These are phyloP conservation scores for Chlorella sp. DNA, from an alignment of 139 green algal genomes.

Conservation along the genomic window DNA sequence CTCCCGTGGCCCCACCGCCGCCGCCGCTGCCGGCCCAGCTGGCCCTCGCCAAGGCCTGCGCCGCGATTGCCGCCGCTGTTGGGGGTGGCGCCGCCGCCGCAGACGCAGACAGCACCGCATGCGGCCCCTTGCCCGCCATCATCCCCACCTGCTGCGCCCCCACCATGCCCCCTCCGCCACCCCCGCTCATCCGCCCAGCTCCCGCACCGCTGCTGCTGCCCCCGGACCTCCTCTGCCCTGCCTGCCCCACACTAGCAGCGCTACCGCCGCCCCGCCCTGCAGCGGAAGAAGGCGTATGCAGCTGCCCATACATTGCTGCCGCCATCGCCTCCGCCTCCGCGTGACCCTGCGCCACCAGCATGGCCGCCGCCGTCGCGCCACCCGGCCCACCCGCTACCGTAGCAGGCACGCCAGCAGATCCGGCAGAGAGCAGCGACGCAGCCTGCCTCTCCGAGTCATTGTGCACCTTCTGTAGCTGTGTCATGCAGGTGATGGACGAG, in stretches of 20 bases:
- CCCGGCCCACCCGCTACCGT: too few relatives aligned
- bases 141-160: not conserved
- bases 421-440: not conserved
- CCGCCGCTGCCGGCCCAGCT: not conserved
- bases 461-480: slow-evolving; percentile 50
- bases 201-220: not conserved
- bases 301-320: too few relatives aligned
- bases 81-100: too few relatives aligned
- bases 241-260: not conserved
- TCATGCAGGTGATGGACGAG: slow-evolving; percentile 38
- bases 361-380: too few relatives aligned
- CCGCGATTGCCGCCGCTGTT: not conserved
- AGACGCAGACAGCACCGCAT: not conserved
- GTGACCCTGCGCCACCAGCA: not conserved
- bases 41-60: not conserved
- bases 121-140: too few relatives aligned
- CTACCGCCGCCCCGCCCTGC: too few relatives aligned
- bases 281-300: too few relatives aligned
- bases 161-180: not conserved
- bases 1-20: not conserved
- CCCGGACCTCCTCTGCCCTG: not conserved
- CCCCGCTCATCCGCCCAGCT: too few relatives aligned
- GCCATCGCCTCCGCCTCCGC: not conserved
- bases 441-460: not conserved
- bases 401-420: too few relatives aligned